Percentiles rank a stretch among this genome's conserved stretches.
Evolutionary conservation across 768 basidiomycete species (phyloP).

Genomic region (Agrocybe pediades): DNA sequence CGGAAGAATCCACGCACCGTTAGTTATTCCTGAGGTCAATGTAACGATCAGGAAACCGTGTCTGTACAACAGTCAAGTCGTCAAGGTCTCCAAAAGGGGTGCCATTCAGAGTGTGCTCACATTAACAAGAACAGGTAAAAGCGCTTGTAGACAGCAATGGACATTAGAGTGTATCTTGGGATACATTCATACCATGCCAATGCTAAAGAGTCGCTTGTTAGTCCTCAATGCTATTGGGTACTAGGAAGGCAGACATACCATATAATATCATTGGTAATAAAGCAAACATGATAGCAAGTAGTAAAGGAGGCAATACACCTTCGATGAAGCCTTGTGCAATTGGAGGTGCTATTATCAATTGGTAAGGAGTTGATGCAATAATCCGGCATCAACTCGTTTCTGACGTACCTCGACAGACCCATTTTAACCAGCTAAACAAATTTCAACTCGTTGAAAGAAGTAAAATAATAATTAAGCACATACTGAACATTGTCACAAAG

Average conservation of each 20-base stretch:
- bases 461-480: conserved; percentile 16
- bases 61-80: conserved; percentile 24
- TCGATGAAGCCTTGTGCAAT: conserved; percentile 55
- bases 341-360: conserved; percentile 29
- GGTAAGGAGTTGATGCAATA: background rate
- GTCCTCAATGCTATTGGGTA: background rate
- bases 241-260: conserved; percentile 36
- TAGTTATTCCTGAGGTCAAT: conserved; percentile 58
- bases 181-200: conserved; percentile 73
- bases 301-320: conserved; percentile 65
- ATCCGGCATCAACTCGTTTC: background rate
- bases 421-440: conserved; percentile 52
- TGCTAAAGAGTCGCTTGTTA: conserved; percentile 26
- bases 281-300: conserved; percentile 64
- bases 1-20: conserved; percentile 26
- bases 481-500: conserved; percentile 50
- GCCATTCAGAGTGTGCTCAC: conserved; percentile 26
- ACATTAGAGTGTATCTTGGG: conserved; percentile 67
- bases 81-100: background rate
- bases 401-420: conserved; percentile 48
- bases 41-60: conserved; percentile 78
- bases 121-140: conserved; percentile 69
- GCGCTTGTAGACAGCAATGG: conserved; percentile 70
- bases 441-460: background rate
- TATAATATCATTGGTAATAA: conserved; percentile 59